Base-by-base conservation (phyloP, 164 flowering plant genomes). In the Nymphaea thermarum region DNA sequence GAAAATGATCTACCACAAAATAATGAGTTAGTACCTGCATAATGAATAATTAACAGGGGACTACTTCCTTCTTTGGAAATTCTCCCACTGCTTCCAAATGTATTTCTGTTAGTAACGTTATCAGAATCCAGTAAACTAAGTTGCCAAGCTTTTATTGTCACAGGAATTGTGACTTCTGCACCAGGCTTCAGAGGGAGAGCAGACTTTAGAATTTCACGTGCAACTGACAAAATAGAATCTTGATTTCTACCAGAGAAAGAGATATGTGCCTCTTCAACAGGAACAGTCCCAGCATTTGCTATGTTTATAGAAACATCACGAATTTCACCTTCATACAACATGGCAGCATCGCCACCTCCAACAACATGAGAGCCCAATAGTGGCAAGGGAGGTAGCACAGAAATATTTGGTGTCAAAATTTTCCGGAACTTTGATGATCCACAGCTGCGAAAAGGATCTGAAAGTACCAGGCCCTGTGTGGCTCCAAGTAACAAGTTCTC, bases 271-370 rank as follows among this genome's bases (percentile, higher is more conserved):
- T 90, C 94, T 74, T 92, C 97, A 68, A 92, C 87, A 57, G 97
- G 88, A 72, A 92, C 93, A 67, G 99, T 85, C 55, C 98, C 98
- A 8, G 95, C 99, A 87, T 95, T 95, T 64, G 98, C 87, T 70
- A 95, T 77, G 75, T 85, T 83, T 45, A 95, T 86, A 82, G 86
- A 77, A 36, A 95, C 76, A 77, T 95, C 91, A 73, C 93, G 98
- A 73, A 92, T 92, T 81, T 95, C 99, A 76, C 99, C 99, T 82
- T 95, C 99, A 76, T 89, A 90, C 71, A 95, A 75, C 71, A 89
- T 82, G 44, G 86, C 81, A 51, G 94, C 87, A 68, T 96, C 94
- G 81, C 89, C 94, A 71, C 99, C 97, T 44, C 99, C 98, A 8
- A 87, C 91, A 68, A 92, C 80, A 73, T 85, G 89, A 18, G 96